These are phyloP conservation scores for Scheffersomyces lignosus DNA, from an alignment of 805 yeast genomes.

Conservation along the genomic window DNA sequence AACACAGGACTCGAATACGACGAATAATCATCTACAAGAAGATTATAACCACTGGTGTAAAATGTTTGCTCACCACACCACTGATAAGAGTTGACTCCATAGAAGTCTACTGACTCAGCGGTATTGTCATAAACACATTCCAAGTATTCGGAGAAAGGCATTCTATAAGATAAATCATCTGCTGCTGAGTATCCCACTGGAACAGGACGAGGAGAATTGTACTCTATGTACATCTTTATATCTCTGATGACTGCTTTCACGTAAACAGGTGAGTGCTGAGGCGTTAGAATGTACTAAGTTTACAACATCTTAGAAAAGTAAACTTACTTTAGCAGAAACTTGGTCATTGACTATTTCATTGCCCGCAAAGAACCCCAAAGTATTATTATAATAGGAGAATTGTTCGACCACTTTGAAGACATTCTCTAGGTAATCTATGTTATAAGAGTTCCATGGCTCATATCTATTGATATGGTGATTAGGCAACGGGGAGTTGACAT, in stretches of 20 bases:
- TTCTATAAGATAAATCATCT: conserved; percentile 78
- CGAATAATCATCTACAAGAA: conserved; percentile 68
- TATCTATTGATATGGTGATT: conserved; percentile 83
- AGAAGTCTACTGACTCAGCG: conserved; percentile 67
- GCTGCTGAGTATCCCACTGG: conserved; percentile 98
- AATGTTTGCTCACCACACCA: conserved; percentile 90
- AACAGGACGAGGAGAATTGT: conserved; percentile 59
- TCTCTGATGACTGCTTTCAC: conserved; percentile 80
- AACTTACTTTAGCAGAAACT: conserved; percentile 51
- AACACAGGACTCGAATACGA: conserved; percentile 76
- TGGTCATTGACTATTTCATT: conserved; percentile 86
- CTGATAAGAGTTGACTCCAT: conserved; percentile 79
- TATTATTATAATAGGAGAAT: conserved; percentile 82
- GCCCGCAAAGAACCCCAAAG: conserved; percentile 89
- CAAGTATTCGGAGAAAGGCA: conserved; percentile 73
- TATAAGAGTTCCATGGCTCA: conserved; percentile 92
- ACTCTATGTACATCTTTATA: conserved; percentile 66
- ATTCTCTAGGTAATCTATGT: conserved; percentile 65
- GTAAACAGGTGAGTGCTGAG: conserved; percentile 61
- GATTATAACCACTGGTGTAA: conserved; percentile 64
- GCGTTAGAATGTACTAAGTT: no score
- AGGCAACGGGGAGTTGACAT: conserved; percentile 83
- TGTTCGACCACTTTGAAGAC: conserved; percentile 78
- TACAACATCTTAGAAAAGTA: background rate
- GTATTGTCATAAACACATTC: conserved; percentile 64